These are phyloP conservation scores for Luffa aegyptiaca DNA, from an alignment of 306 rosid genomes.

Conservation along the genomic window DNA sequence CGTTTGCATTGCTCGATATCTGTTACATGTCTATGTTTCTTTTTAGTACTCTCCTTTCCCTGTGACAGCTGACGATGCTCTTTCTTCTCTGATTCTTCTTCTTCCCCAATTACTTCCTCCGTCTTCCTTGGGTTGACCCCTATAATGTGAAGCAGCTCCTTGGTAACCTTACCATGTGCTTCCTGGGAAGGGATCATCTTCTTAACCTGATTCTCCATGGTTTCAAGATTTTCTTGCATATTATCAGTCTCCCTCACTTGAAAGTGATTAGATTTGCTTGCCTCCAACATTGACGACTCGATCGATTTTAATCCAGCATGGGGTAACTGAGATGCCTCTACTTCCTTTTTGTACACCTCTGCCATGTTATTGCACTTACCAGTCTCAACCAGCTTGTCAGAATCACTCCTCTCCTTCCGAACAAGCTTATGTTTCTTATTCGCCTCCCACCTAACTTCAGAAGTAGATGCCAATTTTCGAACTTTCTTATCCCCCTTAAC, in stretches of 20 bases:
- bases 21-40: background rate
- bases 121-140: background rate
- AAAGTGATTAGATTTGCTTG: background rate
- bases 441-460: slow-evolving; percentile 14
- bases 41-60: slow-evolving; percentile 15
- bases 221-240: slow-evolving; percentile 6
- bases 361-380: slow-evolving; percentile 12
- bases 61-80: background rate
- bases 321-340: slow-evolving; percentile 10
- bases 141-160: slow-evolving; percentile 18
- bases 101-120: slow-evolving; percentile 12
- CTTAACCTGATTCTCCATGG: slow-evolving; percentile 5
- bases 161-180: slow-evolving; percentile 3
- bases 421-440: slow-evolving; percentile 34
- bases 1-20: background rate
- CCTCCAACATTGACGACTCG: slow-evolving; percentile 10
- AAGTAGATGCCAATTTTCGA: slow-evolving; percentile 5
- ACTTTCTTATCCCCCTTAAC: slow-evolving; percentile 21
- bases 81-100: slow-evolving; percentile 10
- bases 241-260: slow-evolving; percentile 1
- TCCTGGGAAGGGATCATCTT: slow-evolving; percentile 4
- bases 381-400: slow-evolving; percentile 11
- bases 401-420: slow-evolving; percentile 10
- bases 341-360: slow-evolving; percentile 10
- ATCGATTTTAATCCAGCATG: slow-evolving; percentile 13